Evolutionary conservation across 164 flowering plant species (phyloP).

Genomic region (Cinnamomum micranthum): DNA sequence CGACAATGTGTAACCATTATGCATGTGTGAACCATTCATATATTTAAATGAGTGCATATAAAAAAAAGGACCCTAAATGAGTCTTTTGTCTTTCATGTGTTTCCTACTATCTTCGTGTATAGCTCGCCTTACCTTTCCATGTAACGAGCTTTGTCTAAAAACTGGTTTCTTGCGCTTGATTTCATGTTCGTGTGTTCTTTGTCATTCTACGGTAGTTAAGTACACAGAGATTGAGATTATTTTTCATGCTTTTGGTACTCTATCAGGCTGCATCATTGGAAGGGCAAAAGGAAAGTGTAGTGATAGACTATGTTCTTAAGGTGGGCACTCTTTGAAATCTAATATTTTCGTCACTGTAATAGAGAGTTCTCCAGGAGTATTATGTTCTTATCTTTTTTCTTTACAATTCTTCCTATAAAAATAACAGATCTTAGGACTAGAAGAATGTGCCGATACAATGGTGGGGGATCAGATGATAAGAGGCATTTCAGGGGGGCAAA

Average conservation of each 20-base stretch:
- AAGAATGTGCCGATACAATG: conserved; percentile 26
- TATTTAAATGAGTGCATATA: too few relatives aligned
- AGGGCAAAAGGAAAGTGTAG: conserved; percentile 23
- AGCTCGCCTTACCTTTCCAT: not conserved
- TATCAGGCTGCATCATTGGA: conserved; percentile 24
- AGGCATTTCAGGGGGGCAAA: conserved; percentile 30
- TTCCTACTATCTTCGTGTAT: not conserved
- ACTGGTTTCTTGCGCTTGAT: not conserved
- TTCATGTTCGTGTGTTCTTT: not conserved
- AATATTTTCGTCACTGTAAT: not conserved
- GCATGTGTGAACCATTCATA: too few relatives aligned
- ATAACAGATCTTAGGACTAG: conserved; percentile 26
- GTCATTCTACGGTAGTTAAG: not conserved
- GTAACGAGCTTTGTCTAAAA: not conserved
- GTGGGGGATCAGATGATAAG: conserved; percentile 26
- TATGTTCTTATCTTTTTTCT: not conserved
- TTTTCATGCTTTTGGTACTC: conserved; percentile 19
- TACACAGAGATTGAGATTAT: not conserved
- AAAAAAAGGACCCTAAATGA: not conserved
- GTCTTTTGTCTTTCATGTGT: not conserved
- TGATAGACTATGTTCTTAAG: conserved; percentile 26
- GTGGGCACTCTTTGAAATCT: not conserved
- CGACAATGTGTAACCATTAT: too few relatives aligned
- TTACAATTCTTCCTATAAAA: not conserved
- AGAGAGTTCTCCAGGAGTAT: not conserved